Evolutionary conservation across 208 protist species (phyloP).

Genomic region (Crithidia mellificae): DNA sequence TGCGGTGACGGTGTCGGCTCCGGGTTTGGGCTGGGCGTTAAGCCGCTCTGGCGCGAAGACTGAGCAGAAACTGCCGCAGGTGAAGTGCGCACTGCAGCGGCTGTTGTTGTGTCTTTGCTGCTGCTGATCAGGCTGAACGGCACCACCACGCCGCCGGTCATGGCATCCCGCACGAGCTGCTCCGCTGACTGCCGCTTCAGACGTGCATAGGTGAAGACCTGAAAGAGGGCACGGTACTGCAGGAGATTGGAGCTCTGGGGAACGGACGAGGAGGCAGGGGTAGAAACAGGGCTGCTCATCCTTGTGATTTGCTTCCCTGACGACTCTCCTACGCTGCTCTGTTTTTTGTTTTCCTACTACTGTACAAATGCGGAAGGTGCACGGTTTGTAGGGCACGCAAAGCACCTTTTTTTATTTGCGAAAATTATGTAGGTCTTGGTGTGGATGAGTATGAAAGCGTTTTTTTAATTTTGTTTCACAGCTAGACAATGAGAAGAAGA

Average conservation of each 20-base stretch:
- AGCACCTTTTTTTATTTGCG: too few species aligned
- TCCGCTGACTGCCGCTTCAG: constrained; percentile 38
- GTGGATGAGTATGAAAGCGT: too few species aligned
- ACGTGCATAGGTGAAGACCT: constrained; percentile 61
- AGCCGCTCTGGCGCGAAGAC: neutral
- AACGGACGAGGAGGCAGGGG: constrained; percentile 1
- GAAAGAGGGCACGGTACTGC: constrained; percentile 66
- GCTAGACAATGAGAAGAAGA: too few species aligned
- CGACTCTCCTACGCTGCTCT: too few species aligned
- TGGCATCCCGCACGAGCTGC: constrained; percentile 55
- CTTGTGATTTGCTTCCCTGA: neutral
- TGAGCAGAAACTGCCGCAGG: neutral
- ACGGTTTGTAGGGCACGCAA: too few species aligned
- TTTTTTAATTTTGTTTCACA: too few species aligned
- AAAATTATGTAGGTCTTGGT: too few species aligned
- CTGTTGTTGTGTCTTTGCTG: too few species aligned
- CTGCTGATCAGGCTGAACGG: constrained; percentile 52
- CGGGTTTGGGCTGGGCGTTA: neutral
- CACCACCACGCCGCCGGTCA: constrained; percentile 64
- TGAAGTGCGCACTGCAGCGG: too few species aligned
- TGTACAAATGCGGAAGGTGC: too few species aligned
- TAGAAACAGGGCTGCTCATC: neutral
- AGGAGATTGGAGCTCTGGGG: constrained; percentile 33
- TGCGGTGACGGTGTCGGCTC: neutral
- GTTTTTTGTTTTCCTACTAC: too few species aligned